Percentiles rank a stretch among this genome's conserved stretches.
Evolutionary conservation across 106 monocot genomes (phyloP).

Genomic region (Phalaenopsis aphrodite): DNA sequence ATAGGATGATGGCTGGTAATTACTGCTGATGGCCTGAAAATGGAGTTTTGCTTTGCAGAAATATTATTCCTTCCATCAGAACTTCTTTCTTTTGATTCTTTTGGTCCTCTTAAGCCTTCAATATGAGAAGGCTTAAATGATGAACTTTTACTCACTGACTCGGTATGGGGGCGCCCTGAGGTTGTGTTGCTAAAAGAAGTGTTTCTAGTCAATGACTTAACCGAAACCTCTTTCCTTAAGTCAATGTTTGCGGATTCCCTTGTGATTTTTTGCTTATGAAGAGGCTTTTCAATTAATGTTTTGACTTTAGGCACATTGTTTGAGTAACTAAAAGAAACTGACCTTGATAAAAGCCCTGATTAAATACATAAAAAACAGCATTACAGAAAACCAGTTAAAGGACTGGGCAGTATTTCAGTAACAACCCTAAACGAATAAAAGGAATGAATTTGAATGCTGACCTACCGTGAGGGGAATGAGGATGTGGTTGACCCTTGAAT

Average conservation of each 20-base stretch:
- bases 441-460: neutral
- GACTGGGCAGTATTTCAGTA: neutral
- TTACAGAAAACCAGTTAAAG: neutral
- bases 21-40: slow-evolving; percentile 8
- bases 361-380: neutral
- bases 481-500: slow-evolving; percentile 5
- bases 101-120: slow-evolving; percentile 29
- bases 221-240: slow-evolving; percentile 32
- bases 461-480: slow-evolving; percentile 29
- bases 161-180: slow-evolving; percentile 17
- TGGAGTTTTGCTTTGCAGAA: slow-evolving; percentile 20
- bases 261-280: slow-evolving; percentile 29
- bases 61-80: slow-evolving; percentile 29
- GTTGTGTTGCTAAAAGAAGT: slow-evolving; percentile 44
- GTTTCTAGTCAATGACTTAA: slow-evolving; percentile 28
- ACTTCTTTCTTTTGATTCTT: slow-evolving; percentile 22
- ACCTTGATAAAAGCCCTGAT: slow-evolving; percentile 47
- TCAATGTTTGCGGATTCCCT: slow-evolving; percentile 25
- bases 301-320: slow-evolving; percentile 47
- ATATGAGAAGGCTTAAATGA: slow-evolving; percentile 1
- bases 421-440: neutral
- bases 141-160: slow-evolving; percentile 26
- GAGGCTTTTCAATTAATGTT: slow-evolving; percentile 29
- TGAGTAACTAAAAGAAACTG: slow-evolving; percentile 43
- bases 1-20: slow-evolving; percentile 9